Evolutionary conservation across 202 grass and related monocot species (phyloP).

Genomic region (Carex arenaria): DNA sequence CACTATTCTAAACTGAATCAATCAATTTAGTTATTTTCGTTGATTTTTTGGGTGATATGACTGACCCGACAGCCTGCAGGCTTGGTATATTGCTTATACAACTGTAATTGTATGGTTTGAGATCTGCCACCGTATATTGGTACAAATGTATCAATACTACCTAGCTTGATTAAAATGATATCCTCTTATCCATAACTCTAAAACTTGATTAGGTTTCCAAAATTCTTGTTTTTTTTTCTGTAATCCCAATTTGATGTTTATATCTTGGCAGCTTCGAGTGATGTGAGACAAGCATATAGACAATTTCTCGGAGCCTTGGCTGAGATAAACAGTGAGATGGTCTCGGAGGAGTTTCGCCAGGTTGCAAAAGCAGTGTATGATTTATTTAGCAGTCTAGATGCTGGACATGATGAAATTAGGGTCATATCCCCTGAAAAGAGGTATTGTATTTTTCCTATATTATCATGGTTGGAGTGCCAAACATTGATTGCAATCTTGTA

Average conservation of each 20-base stretch:
- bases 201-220: background rate
- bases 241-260: background rate
- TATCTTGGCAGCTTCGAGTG: conserved; percentile 52
- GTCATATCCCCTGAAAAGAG: conserved; percentile 33
- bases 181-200: background rate
- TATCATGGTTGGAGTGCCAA: background rate
- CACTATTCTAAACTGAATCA: background rate
- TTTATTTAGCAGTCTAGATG: conserved; percentile 35
- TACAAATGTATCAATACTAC: background rate
- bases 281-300: conserved; percentile 69
- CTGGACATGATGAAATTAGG: conserved; percentile 15
- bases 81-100: background rate
- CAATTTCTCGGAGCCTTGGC: conserved; percentile 67
- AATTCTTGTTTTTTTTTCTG: background rate
- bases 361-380: conserved; percentile 58
- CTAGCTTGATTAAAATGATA: background rate
- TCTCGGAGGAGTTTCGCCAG: conserved; percentile 70
- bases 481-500: background rate
- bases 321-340: conserved; percentile 74
- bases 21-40: background rate
- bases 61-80: background rate
- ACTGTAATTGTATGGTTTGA: background rate
- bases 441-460: conserved; percentile 25
- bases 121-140: background rate
- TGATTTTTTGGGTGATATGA: background rate